Evolutionary conservation across 2,329 filamentous ascomycete genomes (phyloP).

Genomic region (Fonsecaea multimorphosa): DNA sequence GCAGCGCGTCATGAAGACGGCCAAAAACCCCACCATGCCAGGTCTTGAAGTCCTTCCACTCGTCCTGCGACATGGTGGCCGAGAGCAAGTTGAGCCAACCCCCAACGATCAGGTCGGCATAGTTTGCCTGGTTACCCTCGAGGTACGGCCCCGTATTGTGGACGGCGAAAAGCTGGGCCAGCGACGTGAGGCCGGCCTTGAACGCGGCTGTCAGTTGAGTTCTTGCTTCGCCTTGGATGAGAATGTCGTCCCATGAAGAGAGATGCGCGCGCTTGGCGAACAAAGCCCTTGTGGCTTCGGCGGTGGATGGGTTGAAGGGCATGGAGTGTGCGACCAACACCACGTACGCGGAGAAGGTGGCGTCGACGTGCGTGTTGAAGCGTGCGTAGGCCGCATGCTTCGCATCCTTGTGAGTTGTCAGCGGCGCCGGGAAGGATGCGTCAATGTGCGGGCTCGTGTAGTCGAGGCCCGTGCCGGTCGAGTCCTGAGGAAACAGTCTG

Average conservation of each 20-base stretch:
- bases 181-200: not conserved
- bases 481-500: not conserved
- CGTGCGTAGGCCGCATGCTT: not conserved
- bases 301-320: not conserved
- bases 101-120: slow-evolving; percentile 3
- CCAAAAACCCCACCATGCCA: not conserved
- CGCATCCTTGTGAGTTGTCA: not conserved
- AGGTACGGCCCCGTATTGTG: not conserved
- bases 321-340: not conserved
- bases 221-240: not conserved
- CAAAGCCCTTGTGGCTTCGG: not conserved
- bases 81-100: slow-evolving; percentile 10
- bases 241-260: not conserved
- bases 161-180: not conserved
- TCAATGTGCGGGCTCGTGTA: not conserved
- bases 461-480: not conserved
- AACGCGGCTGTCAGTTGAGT: not conserved
- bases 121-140: not conserved
- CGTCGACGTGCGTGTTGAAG: slow-evolving; percentile 3
- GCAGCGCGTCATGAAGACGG: not conserved
- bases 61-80: not conserved
- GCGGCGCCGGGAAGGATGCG: not conserved
- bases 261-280: not conserved
- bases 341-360: not conserved
- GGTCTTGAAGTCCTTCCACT: not conserved